phyloP scores from a whole-genome alignment of 83 land plant species.

The Diphasiastrum complanatum region DNA sequence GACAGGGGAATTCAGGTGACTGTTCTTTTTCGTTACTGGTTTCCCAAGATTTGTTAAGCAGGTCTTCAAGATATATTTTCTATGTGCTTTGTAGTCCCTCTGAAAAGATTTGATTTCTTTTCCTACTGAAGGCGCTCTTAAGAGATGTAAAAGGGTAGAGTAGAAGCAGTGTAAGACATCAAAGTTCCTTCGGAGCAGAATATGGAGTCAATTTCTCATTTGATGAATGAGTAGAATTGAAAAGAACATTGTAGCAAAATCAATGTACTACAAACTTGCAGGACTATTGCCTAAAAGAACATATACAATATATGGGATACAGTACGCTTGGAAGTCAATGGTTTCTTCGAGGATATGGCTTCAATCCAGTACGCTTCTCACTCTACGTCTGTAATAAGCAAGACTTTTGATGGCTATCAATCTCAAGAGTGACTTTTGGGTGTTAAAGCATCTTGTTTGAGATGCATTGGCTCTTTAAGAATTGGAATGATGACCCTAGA shows the following conservation, averaged over 20 bases:
- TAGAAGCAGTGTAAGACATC: too few relatives aligned
- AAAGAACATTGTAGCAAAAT: not conserved
- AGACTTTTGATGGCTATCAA: too few relatives aligned
- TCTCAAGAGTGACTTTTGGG: not conserved
- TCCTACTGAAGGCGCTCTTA: too few relatives aligned
- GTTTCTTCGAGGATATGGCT: constrained; percentile 6
- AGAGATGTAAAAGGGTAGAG: too few relatives aligned
- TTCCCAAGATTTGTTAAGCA: not conserved
- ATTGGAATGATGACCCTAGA: not conserved
- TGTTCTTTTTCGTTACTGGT: not conserved
- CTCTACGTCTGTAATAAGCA: not conserved
- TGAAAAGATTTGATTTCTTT: too few relatives aligned
- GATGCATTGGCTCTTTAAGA: not conserved
- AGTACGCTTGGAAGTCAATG: constrained; percentile 19
- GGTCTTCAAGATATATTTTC: too few relatives aligned
- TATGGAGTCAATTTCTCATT: too few relatives aligned
- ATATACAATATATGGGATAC: constrained; percentile 20
- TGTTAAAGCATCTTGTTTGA: not conserved
- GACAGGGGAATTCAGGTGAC: constrained; percentile 8
- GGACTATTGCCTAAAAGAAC: constrained; percentile 16
- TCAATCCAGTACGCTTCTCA: constrained; percentile 7
- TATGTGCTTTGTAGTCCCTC: too few relatives aligned
- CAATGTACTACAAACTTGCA: not conserved
- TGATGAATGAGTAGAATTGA: not conserved
- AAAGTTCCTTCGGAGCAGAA: too few relatives aligned